phyloP scores from a whole-genome alignment of 257 asterid genomes.

The Solanum chilense region DNA sequence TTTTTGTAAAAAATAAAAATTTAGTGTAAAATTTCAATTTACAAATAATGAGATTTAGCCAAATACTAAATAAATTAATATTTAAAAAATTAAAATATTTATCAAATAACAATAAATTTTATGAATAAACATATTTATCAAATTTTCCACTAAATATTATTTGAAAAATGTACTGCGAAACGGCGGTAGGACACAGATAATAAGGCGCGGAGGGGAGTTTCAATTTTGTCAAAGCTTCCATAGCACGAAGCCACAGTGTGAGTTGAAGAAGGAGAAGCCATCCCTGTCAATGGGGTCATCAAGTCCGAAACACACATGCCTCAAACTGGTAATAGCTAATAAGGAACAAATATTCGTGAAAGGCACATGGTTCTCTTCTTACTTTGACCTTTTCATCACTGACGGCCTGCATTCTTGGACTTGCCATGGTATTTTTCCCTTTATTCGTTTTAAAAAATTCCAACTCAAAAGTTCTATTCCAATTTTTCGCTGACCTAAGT shows the following conservation, averaged over 20 bases:
- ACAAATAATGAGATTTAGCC: too few species aligned
- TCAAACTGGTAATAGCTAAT: slow-evolving; percentile 43
- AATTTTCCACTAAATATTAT: accelerated
- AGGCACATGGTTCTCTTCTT: slow-evolving; percentile 73
- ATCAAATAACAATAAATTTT: too few species aligned
- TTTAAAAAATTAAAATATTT: too few species aligned
- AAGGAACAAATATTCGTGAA: slow-evolving; percentile 63
- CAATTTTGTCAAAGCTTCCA: neutral
- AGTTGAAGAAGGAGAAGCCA: neutral
- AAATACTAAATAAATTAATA: too few species aligned
- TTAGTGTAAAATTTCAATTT: too few species aligned
- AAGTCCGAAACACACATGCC: slow-evolving; percentile 57
- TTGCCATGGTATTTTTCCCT: slow-evolving; percentile 38
- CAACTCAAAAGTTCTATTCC: neutral
- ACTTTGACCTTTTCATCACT: slow-evolving; percentile 59
- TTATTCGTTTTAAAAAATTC: too few species aligned
- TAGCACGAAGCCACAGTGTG: neutral
- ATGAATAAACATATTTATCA: accelerated
- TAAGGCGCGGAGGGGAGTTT: neutral
- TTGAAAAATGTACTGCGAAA: accelerated
- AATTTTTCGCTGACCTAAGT: neutral
- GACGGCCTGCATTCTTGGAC: slow-evolving; percentile 72
- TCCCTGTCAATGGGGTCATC: neutral
- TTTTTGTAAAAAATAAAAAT: too few species aligned
- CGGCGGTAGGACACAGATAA: neutral